These are phyloP conservation scores for Penicillium concentricum DNA, from an alignment of 2,329 filamentous ascomycete species.

Conservation along the genomic window DNA sequence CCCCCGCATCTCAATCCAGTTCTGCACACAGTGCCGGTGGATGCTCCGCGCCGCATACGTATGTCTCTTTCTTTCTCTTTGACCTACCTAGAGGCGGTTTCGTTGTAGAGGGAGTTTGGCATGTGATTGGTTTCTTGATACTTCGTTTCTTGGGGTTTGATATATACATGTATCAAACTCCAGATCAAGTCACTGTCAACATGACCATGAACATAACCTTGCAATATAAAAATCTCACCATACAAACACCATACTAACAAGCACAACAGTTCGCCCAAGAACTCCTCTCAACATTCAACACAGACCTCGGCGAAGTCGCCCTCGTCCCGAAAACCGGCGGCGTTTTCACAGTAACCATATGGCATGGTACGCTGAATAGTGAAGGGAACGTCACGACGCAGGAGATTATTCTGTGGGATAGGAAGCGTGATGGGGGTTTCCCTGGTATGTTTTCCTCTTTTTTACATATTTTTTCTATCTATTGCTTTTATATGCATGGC, in stretches of 20 bases:
- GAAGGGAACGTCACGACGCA: conserved; percentile 31
- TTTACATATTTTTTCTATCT: background rate
- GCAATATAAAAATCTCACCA: background rate
- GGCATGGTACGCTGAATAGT: conserved; percentile 23
- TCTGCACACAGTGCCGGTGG: conserved; percentile 94
- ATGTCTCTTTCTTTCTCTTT: conserved; percentile 32
- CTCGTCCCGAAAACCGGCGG: conserved; percentile 84
- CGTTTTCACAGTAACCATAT: conserved; percentile 72
- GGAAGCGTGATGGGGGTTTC: conserved; percentile 83
- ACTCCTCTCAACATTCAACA: conserved; percentile 87
- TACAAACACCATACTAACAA: background rate
- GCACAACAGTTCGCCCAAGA: conserved; percentile 79
- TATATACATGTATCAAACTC: background rate
- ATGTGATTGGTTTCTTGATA: background rate
- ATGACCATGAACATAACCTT: background rate
- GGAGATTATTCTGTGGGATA: conserved; percentile 75
- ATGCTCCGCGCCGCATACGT: conserved; percentile 84
- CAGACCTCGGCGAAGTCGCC: conserved; percentile 79
- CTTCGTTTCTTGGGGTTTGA: too few relatives aligned
- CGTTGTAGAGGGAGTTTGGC: background rate
- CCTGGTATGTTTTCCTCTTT: conserved; percentile 54
- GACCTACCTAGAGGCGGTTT: background rate
- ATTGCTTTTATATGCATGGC: background rate
- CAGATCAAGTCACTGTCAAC: background rate
- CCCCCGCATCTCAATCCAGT: conserved; percentile 81